Evolutionary conservation across 257 asterid species (phyloP).

Genomic region (Pogostemon cablin): DNA sequence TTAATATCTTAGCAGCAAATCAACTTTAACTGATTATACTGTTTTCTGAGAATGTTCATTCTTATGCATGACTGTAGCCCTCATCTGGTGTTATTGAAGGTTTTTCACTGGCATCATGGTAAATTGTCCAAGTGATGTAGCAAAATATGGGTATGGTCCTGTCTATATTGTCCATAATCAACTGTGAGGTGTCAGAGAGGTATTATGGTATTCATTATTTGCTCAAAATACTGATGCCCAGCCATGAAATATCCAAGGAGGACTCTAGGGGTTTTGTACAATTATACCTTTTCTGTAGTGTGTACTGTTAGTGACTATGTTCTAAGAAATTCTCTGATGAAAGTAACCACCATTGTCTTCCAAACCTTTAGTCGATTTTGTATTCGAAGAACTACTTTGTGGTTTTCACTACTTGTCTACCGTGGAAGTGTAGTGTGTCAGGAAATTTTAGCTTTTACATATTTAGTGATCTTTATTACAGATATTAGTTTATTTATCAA

Average conservation of each 20-base stretch:
- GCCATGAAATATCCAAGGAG: constrained; percentile 10
- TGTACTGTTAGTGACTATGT: constrained; percentile 12
- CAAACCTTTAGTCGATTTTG: constrained; percentile 9
- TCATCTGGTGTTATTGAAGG: constrained; percentile 13
- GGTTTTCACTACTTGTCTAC: constrained; percentile 17
- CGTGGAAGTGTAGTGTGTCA: neutral
- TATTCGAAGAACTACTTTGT: constrained; percentile 14
- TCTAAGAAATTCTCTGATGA: neutral
- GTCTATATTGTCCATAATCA: neutral
- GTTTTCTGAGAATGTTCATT: neutral
- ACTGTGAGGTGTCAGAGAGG: constrained; percentile 19
- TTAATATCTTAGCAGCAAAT: neutral
- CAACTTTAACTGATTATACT: neutral
- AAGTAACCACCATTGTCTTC: constrained; percentile 8
- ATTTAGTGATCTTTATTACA: neutral
- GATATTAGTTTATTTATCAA: constrained; percentile 13
- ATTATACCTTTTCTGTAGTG: neutral
- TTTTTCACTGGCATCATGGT: neutral
- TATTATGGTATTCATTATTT: constrained; percentile 1
- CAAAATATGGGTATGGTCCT: neutral
- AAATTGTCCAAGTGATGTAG: neutral
- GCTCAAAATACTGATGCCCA: constrained; percentile 15
- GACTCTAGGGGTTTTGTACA: neutral
- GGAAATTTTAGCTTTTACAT: neutral
- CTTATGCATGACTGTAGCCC: neutral